A percentile compares a stretch with the other conserved stretches of the same genome.
phyloP scores from a whole-genome alignment of 2,329 filamentous ascomycete species.

The Cladophialophora chaetospira region DNA sequence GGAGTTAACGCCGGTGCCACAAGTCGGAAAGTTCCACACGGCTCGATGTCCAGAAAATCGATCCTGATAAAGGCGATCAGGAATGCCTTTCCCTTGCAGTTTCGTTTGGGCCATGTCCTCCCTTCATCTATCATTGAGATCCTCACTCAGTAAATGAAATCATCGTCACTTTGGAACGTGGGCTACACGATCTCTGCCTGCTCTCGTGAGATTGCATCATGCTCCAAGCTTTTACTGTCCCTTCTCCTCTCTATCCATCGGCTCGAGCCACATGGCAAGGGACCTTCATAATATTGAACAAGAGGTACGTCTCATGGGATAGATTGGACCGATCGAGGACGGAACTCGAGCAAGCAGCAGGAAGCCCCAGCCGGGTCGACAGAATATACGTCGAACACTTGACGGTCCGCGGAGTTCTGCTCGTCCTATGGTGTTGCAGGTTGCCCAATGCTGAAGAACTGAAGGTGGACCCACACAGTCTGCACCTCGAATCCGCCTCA shows the following conservation, averaged over 20 bases:
- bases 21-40: not conserved
- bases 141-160: not conserved
- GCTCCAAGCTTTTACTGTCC: not conserved
- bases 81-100: slow-evolving; percentile 14
- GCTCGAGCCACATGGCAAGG: not conserved
- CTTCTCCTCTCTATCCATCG: slow-evolving; percentile 11
- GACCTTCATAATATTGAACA: not conserved
- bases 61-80: not conserved
- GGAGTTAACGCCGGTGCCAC: not conserved
- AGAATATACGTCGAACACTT: no score
- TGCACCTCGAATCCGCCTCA: not conserved
- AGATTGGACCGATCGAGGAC: no score
- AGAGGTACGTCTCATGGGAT: no score
- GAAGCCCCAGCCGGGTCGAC: no score
- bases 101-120: slow-evolving; percentile 13
- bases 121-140: slow-evolving; percentile 1
- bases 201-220: not conserved
- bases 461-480: not conserved
- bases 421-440: no score
- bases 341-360: no score
- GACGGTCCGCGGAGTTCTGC: no score
- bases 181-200: not conserved
- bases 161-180: not conserved
- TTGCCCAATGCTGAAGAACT: not conserved
- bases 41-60: not conserved